Evolutionary conservation across 139 green algal species (phyloP), one percentile per base, ranked within the genome.

Genomic region (Closterium sp.): DNA sequence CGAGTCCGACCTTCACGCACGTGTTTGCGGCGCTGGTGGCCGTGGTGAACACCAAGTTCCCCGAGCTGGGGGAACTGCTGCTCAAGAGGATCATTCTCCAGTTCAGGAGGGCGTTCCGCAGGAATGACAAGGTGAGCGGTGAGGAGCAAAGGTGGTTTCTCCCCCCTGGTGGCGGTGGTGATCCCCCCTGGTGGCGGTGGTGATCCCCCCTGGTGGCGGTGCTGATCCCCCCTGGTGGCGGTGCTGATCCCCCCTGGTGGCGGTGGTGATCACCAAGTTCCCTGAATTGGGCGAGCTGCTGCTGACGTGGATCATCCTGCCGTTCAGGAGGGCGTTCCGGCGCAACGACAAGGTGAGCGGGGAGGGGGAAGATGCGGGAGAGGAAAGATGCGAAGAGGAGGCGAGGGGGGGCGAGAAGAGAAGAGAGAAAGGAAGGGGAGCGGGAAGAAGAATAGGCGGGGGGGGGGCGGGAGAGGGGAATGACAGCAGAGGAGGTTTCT

Each of bases 21-120:
- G 96, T 98, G 30, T 99, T 98, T 91, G 96, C 97, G 1, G 97
- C 97, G 23, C 96, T 99, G 9, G 95, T 98, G 33, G 97, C 97
- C 1, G 97, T 99, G 12, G 93, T 99, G 84, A 99, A 99, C 95
- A 99, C 98, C 86, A 99, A 99, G 95, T 97, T 99, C 87, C 98
- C 97, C 0, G 94, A 95, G 90, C n/a, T 95, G 21, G 94, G 94
- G 21, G 94, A 95, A 84, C 89, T 96, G 55, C 34, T 96, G 23
- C 87, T 96, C 1, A 94, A 93, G 87, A 34, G 94, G 4, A 85
- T 93, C 0, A 87, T 96, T 3, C 88, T 96, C 55, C 96, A 98
- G 96, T 99, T 99, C 94, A 96, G 97, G 91, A 95, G 98, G 12
- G 96, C 97, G 0, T 99, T 76, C 5, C 12, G 55, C 1, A 16